Evolutionary conservation across 495 filamentous ascomycete genomes (phyloP), one percentile per base, ranked within the genome.

Genomic region (Bombardia bombarda): DNA sequence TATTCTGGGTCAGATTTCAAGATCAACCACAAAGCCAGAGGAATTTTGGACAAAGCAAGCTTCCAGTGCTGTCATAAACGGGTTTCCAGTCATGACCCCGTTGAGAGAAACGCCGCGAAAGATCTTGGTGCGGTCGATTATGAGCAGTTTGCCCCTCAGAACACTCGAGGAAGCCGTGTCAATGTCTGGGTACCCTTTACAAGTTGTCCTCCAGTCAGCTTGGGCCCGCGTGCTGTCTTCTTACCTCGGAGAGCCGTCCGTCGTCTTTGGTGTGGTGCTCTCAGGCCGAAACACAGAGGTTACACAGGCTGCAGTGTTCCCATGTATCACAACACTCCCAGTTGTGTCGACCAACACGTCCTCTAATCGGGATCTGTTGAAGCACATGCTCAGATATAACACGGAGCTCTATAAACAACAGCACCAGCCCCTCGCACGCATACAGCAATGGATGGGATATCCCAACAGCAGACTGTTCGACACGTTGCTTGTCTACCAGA

Each of bases 401-500:
- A 65, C 75, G 1, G 57, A 57, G 19, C 53, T 86, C 22, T 69
- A 78, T 41, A 78, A 75, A 40, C 68, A 86, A 50, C 86, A 90
- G 43, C 83, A 83, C 50, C 76, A 77, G 0, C 75, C 85, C 4
- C 60, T 92, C 13, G 61, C 70, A 5, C 70, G 74, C 19, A 78
- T 92, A 26, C 85, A 88, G 49, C 71, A 73, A 21, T 81, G 77
- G 72, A 65, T 82, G 35, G 77, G 76, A 3, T 67, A 62, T 36
- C 63, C 72, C 0, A 72, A 81, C 23, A 62, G 72, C 17, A 65
- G 67, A 10, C 69, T 87, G 2, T 90, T 93, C 50, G 86, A 93
- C 58, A 85, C 85, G 0, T 61, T 93, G 22, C 79, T 93, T 55
- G 80, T 80, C 0, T 90, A 86, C 54, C 87, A 90, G 52, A 88